Percentiles rank a stretch among this genome's conserved stretches.
These are phyloP conservation scores for Nothophaeocryptopus gaeumannii DNA, from an alignment of 2,329 filamentous ascomycete species.

Conservation along the genomic window DNA sequence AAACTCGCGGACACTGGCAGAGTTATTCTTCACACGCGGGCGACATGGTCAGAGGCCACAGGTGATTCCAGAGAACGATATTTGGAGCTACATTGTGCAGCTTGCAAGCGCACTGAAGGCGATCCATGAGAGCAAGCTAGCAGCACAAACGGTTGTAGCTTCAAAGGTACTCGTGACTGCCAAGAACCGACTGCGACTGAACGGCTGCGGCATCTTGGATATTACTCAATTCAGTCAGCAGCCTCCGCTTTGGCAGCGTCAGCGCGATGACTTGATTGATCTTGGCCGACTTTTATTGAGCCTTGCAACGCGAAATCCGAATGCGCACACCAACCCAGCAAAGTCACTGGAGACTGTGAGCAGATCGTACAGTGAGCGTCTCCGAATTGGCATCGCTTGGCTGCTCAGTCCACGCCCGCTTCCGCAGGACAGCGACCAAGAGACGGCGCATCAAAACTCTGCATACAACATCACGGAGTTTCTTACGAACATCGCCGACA, in stretches of 20 bases:
- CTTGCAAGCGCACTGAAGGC: constrained; percentile 82
- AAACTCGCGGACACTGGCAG: constrained; percentile 81
- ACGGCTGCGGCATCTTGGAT: constrained; percentile 84
- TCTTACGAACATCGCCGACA: constrained; percentile 71
- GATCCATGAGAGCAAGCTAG: constrained; percentile 77
- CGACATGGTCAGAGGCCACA: constrained; percentile 23
- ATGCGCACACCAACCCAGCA: constrained; percentile 56
- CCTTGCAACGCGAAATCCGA: constrained; percentile 61
- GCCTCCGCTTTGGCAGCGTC: constrained; percentile 68
- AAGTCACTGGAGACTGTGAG: constrained; percentile 73
- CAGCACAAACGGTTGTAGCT: constrained; percentile 79
- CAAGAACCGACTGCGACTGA: constrained; percentile 84
- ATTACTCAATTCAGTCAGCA: constrained; percentile 77
- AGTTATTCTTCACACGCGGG: constrained; percentile 64
- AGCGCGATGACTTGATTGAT: constrained; percentile 81
- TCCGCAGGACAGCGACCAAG: constrained; percentile 9
- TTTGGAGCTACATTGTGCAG: constrained; percentile 93
- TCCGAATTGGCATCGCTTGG: constrained; percentile 79
- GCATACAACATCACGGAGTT: constrained; percentile 77
- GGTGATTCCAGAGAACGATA: constrained; percentile 59
- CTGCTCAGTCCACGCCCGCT: constrained; percentile 62
- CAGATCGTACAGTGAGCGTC: constrained; percentile 71
- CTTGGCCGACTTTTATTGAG: constrained; percentile 83
- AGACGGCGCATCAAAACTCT: constrained; percentile 5
- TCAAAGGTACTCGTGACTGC: constrained; percentile 88